Evolutionary conservation across 257 asterid genomes (phyloP).

Genomic region (Solanum neorickii): DNA sequence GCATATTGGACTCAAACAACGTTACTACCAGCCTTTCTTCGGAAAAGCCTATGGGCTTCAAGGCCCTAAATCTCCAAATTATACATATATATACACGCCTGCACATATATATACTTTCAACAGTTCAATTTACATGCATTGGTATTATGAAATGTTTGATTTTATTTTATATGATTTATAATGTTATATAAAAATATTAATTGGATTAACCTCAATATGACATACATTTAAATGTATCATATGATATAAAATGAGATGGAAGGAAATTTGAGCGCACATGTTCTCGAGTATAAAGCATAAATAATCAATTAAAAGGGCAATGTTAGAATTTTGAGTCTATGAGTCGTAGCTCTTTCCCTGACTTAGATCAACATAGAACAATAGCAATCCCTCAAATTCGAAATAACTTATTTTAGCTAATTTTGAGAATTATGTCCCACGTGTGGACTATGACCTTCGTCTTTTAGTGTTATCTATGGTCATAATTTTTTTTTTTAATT

Average conservation of each 20-base stretch:
- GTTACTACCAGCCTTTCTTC: not conserved
- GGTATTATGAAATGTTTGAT: not conserved
- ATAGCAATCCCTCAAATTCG: not conserved
- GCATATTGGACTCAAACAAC: not conserved
- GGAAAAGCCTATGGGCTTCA: not conserved
- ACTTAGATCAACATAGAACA: not conserved
- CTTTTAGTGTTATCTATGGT: not conserved
- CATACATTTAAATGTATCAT: too few species aligned
- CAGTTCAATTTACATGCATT: not conserved
- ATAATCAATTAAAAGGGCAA: not conserved
- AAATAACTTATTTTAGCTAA: not conserved
- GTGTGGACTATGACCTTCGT: not conserved
- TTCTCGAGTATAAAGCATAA: not conserved
- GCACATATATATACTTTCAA: not conserved
- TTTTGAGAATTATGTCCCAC: not conserved
- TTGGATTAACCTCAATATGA: too few species aligned
- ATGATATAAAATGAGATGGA: too few species aligned
- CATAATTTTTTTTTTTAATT: not conserved
- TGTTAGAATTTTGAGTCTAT: not conserved
- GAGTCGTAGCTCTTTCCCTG: not conserved
- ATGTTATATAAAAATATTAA: too few species aligned
- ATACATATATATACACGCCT: not conserved
- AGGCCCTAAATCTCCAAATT: not conserved
- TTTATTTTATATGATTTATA: not conserved
- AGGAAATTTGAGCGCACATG: too few species aligned